phyloP scores from a whole-genome alignment of 1,284 basidiomycete species.

The Pseudozyma tsukubaensis region DNA sequence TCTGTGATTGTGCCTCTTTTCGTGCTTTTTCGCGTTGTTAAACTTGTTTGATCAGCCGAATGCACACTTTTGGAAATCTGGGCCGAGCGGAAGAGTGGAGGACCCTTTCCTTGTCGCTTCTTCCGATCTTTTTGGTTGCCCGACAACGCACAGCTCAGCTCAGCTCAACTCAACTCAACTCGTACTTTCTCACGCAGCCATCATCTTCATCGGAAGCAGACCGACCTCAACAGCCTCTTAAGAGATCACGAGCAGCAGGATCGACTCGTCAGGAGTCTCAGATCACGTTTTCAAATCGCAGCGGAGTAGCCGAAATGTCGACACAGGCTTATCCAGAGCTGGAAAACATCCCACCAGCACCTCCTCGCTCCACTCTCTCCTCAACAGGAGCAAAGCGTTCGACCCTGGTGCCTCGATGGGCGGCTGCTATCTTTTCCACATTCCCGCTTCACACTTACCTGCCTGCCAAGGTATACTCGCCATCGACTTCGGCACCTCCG shows the following conservation, averaged over 20 bases:
- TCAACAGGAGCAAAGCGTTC: constrained; percentile 14
- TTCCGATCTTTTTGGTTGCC: too few relatives aligned
- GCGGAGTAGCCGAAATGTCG: constrained; percentile 9
- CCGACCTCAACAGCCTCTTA: background rate
- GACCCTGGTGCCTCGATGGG: constrained; percentile 33
- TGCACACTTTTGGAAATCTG: background rate
- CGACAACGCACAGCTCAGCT: too few relatives aligned
- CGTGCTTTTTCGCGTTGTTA: background rate
- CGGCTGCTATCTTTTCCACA: constrained; percentile 37
- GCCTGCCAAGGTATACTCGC: constrained; percentile 29
- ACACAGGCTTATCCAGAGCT: constrained; percentile 45
- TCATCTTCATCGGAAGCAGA: background rate
- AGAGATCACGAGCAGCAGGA: too few relatives aligned
- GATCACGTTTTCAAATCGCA: too few relatives aligned
- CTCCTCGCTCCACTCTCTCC: constrained; percentile 32
- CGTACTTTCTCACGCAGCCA: background rate
- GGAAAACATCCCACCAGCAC: constrained; percentile 50
- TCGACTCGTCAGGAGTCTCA: background rate
- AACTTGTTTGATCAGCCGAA: background rate
- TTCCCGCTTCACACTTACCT: constrained; percentile 51
- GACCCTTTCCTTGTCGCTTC: too few relatives aligned
- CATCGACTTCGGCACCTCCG: constrained; percentile 20
- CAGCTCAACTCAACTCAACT: too few relatives aligned
- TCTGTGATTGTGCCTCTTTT: background rate
- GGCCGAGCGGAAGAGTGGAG: too few relatives aligned